Evolutionary conservation across 1,284 basidiomycete genomes (phyloP).

Genomic region (Rhodotorula sp.): DNA sequence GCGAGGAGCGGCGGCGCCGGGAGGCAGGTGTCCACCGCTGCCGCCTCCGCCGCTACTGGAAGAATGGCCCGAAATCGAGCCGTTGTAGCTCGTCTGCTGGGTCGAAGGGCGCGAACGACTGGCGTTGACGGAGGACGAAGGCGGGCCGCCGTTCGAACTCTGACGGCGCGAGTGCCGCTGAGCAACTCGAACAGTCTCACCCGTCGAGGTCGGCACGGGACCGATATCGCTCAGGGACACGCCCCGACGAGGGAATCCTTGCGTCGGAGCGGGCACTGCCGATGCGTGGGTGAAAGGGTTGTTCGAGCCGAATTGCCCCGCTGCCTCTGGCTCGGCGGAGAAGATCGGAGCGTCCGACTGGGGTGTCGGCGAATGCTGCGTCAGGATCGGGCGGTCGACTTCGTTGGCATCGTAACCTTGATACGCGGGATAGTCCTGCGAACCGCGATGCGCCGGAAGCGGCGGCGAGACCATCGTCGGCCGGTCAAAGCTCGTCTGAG

Average conservation of each 20-base stretch:
- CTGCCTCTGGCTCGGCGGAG: slow-evolving; percentile 6
- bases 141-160: background rate
- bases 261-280: background rate
- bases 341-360: slow-evolving; percentile 5
- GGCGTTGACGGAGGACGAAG: background rate
- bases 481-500: slow-evolving; percentile 14
- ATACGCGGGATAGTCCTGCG: slow-evolving; percentile 33
- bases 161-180: slow-evolving; percentile 24
- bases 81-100: background rate
- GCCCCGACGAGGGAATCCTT: slow-evolving; percentile 51
- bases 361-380: slow-evolving; percentile 21
- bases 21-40: slow-evolving; percentile 20
- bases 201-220: slow-evolving; percentile 63
- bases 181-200: slow-evolving; percentile 55
- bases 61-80: slow-evolving; percentile 1
- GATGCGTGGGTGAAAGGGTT: slow-evolving; percentile 35
- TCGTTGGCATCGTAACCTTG: slow-evolving; percentile 26
- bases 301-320: slow-evolving; percentile 41
- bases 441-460: background rate
- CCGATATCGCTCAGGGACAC: slow-evolving; percentile 73
- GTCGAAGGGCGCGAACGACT: slow-evolving; percentile 13
- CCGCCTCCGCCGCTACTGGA: slow-evolving; percentile 3
- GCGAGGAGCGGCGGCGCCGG: slow-evolving; percentile 33
- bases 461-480: background rate
- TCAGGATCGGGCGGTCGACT: slow-evolving; percentile 29